These are phyloP conservation scores for Stephanodiscus minutulus DNA, from an alignment of 108 stramenopile genomes.

Conservation along the genomic window DNA sequence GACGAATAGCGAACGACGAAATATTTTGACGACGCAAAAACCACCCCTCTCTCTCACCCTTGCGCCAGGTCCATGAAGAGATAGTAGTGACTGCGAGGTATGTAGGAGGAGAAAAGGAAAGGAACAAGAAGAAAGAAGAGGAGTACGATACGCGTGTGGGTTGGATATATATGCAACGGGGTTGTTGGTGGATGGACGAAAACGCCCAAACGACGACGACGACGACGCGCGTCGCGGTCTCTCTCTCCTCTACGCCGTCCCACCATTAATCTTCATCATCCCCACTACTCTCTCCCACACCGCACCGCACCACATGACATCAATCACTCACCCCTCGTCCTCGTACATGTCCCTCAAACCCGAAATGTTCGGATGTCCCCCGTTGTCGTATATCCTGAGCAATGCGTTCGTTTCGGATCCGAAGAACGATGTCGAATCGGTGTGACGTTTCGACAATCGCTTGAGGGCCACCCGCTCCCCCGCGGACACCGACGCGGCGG, in stretches of 20 bases:
- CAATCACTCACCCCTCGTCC: slow-evolving; percentile 16
- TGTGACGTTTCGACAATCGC: slow-evolving; percentile 53
- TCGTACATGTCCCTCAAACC: slow-evolving; percentile 72
- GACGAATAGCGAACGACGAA: no score
- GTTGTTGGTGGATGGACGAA: no score
- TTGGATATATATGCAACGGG: no score
- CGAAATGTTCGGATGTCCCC: slow-evolving; percentile 71
- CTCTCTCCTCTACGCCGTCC: no score
- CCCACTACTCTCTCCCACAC: no score
- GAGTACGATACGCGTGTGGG: no score
- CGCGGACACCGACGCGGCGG: slow-evolving; percentile 33
- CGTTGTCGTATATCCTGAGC: slow-evolving; percentile 62
- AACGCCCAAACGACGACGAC: no score
- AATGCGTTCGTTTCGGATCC: slow-evolving; percentile 61
- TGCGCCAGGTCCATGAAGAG: slow-evolving; percentile 61
- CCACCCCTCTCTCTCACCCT: not conserved
- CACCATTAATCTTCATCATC: no score
- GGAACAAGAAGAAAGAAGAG: no score
- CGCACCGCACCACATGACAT: no score
- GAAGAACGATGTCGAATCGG: slow-evolving; percentile 40
- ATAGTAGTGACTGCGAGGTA: slow-evolving; percentile 67
- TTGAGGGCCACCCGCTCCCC: slow-evolving; percentile 50
- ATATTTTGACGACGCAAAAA: not conserved
- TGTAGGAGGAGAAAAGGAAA: no score
- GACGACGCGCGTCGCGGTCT: no score